Percentiles rank a stretch among this genome's conserved stretches.
Evolutionary conservation across 2,329 filamentous ascomycete genomes (phyloP).

Genomic region (Hypoxylon sp.): DNA sequence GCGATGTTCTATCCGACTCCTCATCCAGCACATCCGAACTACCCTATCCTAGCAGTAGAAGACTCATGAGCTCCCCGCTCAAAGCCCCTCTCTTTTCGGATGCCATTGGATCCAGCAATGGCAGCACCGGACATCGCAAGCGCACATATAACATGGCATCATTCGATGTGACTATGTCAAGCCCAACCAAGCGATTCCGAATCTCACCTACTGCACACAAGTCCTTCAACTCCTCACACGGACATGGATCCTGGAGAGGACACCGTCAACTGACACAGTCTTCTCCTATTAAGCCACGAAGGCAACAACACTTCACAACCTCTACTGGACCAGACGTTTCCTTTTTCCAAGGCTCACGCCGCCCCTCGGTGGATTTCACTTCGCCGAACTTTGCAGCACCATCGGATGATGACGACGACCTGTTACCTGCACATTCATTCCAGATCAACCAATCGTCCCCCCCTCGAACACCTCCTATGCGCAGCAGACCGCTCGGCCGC

Average conservation of each 20-base stretch:
- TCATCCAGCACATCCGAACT: conserved; percentile 87
- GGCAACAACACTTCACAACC: conserved; percentile 81
- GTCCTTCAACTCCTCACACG: conserved; percentile 60
- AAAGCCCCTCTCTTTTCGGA: conserved; percentile 89
- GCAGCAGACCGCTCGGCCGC: conserved; percentile 64
- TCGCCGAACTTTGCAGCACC: conserved; percentile 73
- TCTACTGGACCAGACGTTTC: conserved; percentile 80
- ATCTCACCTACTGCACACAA: conserved; percentile 73
- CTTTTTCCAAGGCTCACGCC: conserved; percentile 81
- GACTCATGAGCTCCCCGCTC: conserved; percentile 87
- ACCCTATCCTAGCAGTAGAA: conserved; percentile 74
- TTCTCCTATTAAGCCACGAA: conserved; percentile 84
- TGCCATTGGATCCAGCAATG: conserved; percentile 78
- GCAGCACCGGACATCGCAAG: conserved; percentile 76
- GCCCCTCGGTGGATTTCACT: conserved; percentile 74
- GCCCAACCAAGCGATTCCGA: conserved; percentile 78
- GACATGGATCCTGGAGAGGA: conserved; percentile 79
- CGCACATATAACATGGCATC: conserved; percentile 70
- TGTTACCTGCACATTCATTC: conserved; percentile 83
- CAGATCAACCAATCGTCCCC: conserved; percentile 80
- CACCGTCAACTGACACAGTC: conserved; percentile 84
- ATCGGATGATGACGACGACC: conserved; percentile 86
- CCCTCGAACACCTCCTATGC: conserved; percentile 84
- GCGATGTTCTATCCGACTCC: conserved; percentile 86
- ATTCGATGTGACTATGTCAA: conserved; percentile 70